phyloP scores from a whole-genome alignment of 305 asterid species.

The Fraxinus xanthoxyloides region DNA sequence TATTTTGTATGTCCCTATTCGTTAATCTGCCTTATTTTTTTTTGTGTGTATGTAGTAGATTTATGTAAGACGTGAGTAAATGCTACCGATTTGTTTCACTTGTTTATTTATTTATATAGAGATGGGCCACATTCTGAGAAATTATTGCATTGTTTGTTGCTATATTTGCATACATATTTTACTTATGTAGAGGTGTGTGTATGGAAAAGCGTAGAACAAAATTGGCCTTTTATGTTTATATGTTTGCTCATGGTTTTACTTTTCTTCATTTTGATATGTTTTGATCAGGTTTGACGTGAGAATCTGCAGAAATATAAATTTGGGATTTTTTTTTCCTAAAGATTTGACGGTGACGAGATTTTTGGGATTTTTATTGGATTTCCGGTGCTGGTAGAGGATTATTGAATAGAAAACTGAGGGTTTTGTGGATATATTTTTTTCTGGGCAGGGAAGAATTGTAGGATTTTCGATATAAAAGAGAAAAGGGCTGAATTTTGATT shows the following conservation, averaged over 20 bases:
- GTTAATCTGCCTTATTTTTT: neutral
- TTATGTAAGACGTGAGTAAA: neutral
- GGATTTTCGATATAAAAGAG: conserved; percentile 25
- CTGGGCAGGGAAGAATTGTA: conserved; percentile 19
- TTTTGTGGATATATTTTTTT: neutral
- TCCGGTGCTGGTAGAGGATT: conserved; percentile 30
- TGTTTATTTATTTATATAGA: neutral
- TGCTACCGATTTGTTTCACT: neutral
- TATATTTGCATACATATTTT: conserved; percentile 12
- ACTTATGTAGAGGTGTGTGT: conserved; percentile 3
- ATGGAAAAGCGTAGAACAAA: conserved; percentile 2
- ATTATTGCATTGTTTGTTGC: conserved; percentile 13
- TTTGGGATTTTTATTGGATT: conserved; percentile 34
- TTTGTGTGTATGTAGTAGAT: neutral
- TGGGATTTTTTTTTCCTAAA: conserved; percentile 12
- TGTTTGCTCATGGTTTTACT: conserved; percentile 27
- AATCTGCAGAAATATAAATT: conserved; percentile 14
- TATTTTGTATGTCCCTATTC: conserved; percentile 25
- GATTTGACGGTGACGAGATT: conserved; percentile 36
- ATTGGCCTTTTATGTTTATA: neutral
- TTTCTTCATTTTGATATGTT: neutral
- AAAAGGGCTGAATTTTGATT: conserved; percentile 29
- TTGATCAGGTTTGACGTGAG: conserved; percentile 18
- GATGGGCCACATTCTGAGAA: neutral
- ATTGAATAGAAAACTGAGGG: conserved; percentile 1